Evolutionary conservation across 495 filamentous ascomycete species (phyloP), one percentile per base, ranked within the genome.

Genomic region (Penicillium alfredii): DNA sequence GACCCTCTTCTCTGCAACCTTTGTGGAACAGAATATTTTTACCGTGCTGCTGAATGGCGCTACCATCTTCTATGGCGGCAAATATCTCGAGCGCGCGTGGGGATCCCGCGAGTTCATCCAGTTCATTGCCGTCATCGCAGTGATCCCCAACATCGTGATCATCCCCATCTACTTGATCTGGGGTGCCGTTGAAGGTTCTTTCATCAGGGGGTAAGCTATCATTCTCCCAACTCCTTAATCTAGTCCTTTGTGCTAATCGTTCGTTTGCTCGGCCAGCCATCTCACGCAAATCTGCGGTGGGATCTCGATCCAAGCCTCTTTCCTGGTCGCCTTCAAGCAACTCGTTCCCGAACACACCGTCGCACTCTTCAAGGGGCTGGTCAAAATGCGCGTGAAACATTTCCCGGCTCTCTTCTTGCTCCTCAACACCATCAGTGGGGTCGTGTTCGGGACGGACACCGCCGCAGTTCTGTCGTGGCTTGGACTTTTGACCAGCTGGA

Each of bases 261-360:
- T n/a, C n/a, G n/a, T n/a, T n/a, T n/a, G n/a, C 27, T 45, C 52
- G 33, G 48, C 42, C 28, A 48, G 45, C 32, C 92, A 83, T 20
- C 64, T 82, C 26, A 82, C 78, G 23, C 78, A 86, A 38, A 85
- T 96, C 49, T 85, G 82, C 53, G 93, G 93, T 42, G 88, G 85
- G 27, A 80, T 94, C 42, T 78, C 88, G 9, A 72, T 95, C 33
- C 89, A 96, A 62, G 86, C 84, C 20, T 88, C 86, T 42, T 97
- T 96, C 68, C 81, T 98, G 40, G 88, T 98, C 51, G 86, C 92
- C 36, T 96, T 97, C 66, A 96, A 94, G 64, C 93, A 98, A 60
- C 85, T 98, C 21, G 86, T 97, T 13, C 92, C 92, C 17, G 88
- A 94, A 55, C 92, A 98, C 63, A 97, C 92, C n/a, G 90, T 98